Conservation (phyloP, 1,284 basidiomycete genomes). For the Thecaphora frezii region DNA sequence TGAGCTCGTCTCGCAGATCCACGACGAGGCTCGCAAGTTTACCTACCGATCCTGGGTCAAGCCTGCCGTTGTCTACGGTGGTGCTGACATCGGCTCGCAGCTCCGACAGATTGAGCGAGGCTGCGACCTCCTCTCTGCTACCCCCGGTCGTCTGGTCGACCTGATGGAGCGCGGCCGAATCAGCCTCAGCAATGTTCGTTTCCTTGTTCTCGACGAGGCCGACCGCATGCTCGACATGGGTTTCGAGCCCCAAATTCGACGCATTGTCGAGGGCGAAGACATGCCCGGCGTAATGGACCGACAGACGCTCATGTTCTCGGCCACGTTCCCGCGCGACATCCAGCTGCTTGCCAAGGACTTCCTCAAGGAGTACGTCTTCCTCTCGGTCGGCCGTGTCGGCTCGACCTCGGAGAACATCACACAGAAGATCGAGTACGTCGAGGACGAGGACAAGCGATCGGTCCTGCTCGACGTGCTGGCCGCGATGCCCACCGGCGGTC, state of each 20-base stretch:
- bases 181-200: slow-evolving; percentile 92
- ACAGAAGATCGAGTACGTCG: slow-evolving; percentile 96
- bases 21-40: slow-evolving; percentile 98
- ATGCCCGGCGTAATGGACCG: slow-evolving; percentile 91
- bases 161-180: slow-evolving; percentile 97
- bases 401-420: slow-evolving; percentile 99
- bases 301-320: slow-evolving; percentile 99
- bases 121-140: slow-evolving; percentile 94
- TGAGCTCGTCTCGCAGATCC: slow-evolving; percentile 98
- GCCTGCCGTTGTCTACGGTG: slow-evolving; percentile 97
- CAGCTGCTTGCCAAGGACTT: slow-evolving; percentile 95
- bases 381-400: slow-evolving; percentile 96
- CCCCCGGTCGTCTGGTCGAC: slow-evolving; percentile 97
- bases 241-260: slow-evolving; percentile 99
- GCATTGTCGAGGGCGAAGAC: slow-evolving; percentile 96
- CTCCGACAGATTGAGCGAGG: slow-evolving; percentile 92
- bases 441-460: slow-evolving; percentile 94
- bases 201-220: slow-evolving; percentile 97
- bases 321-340: slow-evolving; percentile 98
- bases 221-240: slow-evolving; percentile 99
- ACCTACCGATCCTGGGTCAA: slow-evolving; percentile 99
- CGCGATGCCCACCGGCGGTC: slow-evolving; percentile 72
- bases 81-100: slow-evolving; percentile 95
- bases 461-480: slow-evolving; percentile 91
- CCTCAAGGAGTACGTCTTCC: slow-evolving; percentile 81